phyloP scores from a whole-genome alignment of 176 grass and related monocot species.

The Carex pumila region DNA sequence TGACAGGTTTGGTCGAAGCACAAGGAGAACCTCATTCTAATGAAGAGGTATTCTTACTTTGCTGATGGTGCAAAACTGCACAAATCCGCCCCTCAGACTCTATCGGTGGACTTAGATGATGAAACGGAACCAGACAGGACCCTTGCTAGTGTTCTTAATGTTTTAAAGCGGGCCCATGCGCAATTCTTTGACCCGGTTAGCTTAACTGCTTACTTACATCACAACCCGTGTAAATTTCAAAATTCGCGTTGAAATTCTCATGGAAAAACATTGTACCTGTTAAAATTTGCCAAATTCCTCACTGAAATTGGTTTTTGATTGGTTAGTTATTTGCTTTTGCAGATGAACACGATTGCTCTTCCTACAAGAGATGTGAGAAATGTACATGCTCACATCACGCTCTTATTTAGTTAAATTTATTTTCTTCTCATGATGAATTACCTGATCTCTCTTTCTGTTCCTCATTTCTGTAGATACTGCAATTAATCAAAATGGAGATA shows the following conservation, averaged over 20 bases:
- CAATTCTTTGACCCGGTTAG: constrained; percentile 74
- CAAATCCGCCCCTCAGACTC: constrained; percentile 32
- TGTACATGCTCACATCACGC: constrained; percentile 18
- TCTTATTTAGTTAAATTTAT: not conserved
- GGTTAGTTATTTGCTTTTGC: constrained; percentile 1
- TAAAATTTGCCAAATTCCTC: not conserved
- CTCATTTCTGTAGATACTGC: constrained; percentile 37
- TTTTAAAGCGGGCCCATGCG: constrained; percentile 43
- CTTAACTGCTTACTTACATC: not conserved
- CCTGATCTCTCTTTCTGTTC: not conserved
- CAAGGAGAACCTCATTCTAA: constrained; percentile 74
- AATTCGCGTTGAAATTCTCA: not conserved
- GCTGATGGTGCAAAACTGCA: constrained; percentile 44
- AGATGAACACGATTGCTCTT: constrained; percentile 35
- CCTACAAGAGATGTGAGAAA: constrained; percentile 47
- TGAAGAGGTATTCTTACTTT: constrained; percentile 74
- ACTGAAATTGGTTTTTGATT: not conserved
- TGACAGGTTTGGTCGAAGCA: constrained; percentile 71
- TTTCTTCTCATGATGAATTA: not conserved
- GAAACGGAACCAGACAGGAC: constrained; percentile 66
- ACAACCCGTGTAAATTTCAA: not conserved
- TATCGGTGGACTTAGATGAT: constrained; percentile 47
- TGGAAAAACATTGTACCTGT: not conserved
- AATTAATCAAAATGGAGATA: constrained; percentile 32
- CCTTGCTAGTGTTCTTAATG: constrained; percentile 59